Conservation (phyloP, 2,329 filamentous ascomycete species). For the Zymoseptoria ardabiliae region DNA sequence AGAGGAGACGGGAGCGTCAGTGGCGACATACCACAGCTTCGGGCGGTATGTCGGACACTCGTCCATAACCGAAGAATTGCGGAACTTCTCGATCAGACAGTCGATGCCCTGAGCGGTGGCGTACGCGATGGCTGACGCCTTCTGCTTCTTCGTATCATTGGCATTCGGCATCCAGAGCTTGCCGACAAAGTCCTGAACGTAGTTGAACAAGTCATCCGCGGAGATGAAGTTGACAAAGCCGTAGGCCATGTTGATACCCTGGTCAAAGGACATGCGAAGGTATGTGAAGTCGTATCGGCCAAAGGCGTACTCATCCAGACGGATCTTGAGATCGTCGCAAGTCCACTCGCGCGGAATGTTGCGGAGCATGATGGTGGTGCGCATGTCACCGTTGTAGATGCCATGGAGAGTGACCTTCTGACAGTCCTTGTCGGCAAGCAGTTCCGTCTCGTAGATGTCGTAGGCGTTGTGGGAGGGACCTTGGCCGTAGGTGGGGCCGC, state of each 20-base stretch:
- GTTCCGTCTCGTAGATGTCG: no score
- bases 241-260: constrained; percentile 70
- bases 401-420: constrained; percentile 16
- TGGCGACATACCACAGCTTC: constrained; percentile 59
- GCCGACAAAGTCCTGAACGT: constrained; percentile 48
- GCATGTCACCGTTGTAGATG: constrained; percentile 43
- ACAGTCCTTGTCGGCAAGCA: not conserved
- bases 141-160: constrained; percentile 67
- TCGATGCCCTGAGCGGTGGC: constrained; percentile 95
- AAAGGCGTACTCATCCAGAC: constrained; percentile 70
- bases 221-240: constrained; percentile 93
- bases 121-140: constrained; percentile 59
- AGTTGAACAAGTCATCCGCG: constrained; percentile 63
- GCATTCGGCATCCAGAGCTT: constrained; percentile 51
- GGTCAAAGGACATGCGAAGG: constrained; percentile 62
- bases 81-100: constrained; percentile 86
- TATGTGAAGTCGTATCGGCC: constrained; percentile 95
- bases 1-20: constrained; percentile 31
- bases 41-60: constrained; percentile 76
- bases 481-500: no score
- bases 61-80: constrained; percentile 93
- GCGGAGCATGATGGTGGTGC: constrained; percentile 68
- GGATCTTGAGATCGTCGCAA: constrained; percentile 56
- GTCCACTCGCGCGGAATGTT: constrained; percentile 92
- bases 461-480: no score